These are phyloP conservation scores for Claviceps pazoutovae DNA, from an alignment of 2,329 filamentous ascomycete genomes.

Conservation along the genomic window DNA sequence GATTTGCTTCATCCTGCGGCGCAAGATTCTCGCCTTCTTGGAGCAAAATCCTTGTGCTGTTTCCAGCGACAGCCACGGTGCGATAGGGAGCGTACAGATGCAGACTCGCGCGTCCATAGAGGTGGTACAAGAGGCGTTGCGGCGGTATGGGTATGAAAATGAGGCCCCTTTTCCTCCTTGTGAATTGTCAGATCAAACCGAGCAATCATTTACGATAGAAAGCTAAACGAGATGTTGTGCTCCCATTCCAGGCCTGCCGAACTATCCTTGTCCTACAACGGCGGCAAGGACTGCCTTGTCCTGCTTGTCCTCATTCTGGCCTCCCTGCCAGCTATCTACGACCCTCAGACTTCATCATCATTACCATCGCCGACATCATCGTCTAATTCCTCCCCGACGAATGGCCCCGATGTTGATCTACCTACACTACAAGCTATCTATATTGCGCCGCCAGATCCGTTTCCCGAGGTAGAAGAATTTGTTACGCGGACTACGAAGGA, in stretches of 20 bases:
- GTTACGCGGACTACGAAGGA: slow-evolving; percentile 49
- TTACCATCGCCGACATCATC: background rate
- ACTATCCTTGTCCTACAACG: slow-evolving; percentile 88
- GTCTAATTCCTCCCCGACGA: background rate
- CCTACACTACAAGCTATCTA: slow-evolving; percentile 59
- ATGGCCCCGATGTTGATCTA: slow-evolving; percentile 4
- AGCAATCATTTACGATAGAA: too few species aligned
- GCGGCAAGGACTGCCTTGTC: slow-evolving; percentile 94
- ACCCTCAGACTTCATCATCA: slow-evolving; percentile 12
- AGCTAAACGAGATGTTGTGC: too few species aligned
- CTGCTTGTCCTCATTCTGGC: slow-evolving; percentile 77
- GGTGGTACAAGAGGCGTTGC: slow-evolving; percentile 62
- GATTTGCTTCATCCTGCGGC: slow-evolving; percentile 39
- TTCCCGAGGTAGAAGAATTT: slow-evolving; percentile 75
- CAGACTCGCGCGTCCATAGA: slow-evolving; percentile 60
- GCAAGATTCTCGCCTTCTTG: slow-evolving; percentile 52
- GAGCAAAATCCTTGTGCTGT: slow-evolving; percentile 37
- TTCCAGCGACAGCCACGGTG: slow-evolving; percentile 37
- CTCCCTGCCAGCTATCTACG: slow-evolving; percentile 27
- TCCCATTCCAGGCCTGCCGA: slow-evolving; percentile 46
- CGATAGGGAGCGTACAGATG: slow-evolving; percentile 51
- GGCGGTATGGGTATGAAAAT: slow-evolving; percentile 56
- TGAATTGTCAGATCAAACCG: background rate
- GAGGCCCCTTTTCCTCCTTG: background rate
- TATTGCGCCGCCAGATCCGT: slow-evolving; percentile 73